Percentiles rank a stretch among this genome's conserved stretches.
Evolutionary conservation across 176 grass and related monocot genomes (phyloP).

Genomic region (Paspalum vaginatum): DNA sequence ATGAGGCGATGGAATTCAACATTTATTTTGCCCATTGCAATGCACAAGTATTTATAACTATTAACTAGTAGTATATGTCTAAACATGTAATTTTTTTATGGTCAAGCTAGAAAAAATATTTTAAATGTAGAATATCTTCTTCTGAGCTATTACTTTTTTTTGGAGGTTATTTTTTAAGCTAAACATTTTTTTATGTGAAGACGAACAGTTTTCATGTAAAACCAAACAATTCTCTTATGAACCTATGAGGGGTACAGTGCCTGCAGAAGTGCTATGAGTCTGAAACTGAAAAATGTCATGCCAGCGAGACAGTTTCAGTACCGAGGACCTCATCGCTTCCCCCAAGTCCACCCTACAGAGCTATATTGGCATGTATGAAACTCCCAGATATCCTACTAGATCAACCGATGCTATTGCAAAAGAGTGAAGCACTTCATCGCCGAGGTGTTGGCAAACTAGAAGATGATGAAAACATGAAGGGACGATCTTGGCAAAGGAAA

Average conservation of each 20-base stretch:
- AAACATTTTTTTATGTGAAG: no score
- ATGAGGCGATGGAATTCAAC: no score
- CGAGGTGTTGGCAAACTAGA: constrained; percentile 31
- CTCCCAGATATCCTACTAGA: constrained; percentile 29
- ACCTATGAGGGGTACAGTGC: constrained; percentile 26
- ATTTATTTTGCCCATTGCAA: no score
- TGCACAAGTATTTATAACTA: no score
- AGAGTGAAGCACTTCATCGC: constrained; percentile 1
- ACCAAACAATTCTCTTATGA: no score
- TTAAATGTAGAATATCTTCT: no score
- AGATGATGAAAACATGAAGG: constrained; percentile 51
- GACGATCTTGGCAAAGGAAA: constrained; percentile 66
- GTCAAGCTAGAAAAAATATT: no score
- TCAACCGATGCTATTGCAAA: constrained; percentile 24
- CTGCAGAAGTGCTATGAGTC: constrained; percentile 22
- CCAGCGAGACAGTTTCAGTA: constrained; percentile 36
- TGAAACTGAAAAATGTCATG: constrained; percentile 34
- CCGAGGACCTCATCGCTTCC: constrained; percentile 43
- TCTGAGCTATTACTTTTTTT: no score
- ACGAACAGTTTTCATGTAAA: no score
- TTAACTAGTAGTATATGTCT: no score
- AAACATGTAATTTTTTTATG: no score
- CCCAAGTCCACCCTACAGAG: constrained; percentile 51
- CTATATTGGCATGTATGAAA: constrained; percentile 12
- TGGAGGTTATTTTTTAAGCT: no score